phyloP scores from a whole-genome alignment of 257 asterid genomes.

The Solanum virginianum region DNA sequence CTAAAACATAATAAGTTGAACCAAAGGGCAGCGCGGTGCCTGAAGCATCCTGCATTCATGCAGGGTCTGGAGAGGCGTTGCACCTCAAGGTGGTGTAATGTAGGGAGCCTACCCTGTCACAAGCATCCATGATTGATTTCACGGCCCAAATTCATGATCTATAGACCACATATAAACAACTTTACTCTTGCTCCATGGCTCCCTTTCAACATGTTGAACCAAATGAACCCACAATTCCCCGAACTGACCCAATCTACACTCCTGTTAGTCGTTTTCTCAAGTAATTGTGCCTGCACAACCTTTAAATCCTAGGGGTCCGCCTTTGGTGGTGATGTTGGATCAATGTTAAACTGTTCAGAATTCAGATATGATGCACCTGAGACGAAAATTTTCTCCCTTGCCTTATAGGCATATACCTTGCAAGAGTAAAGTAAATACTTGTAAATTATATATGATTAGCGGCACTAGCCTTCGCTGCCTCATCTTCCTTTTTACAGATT shows the following conservation, averaged over 20 bases:
- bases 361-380: background rate
- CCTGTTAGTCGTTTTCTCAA: background rate
- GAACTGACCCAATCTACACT: background rate
- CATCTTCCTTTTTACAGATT: conserved; percentile 39
- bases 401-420: background rate
- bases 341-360: background rate
- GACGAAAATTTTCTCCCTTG: background rate
- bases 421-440: background rate
- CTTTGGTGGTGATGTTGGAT: background rate
- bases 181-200: background rate
- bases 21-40: background rate
- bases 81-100: background rate
- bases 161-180: background rate
- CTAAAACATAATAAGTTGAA: background rate
- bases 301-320: background rate
- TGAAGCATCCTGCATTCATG: background rate
- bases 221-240: background rate
- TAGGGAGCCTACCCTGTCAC: background rate
- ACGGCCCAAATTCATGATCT: background rate
- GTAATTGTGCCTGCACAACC: background rate
- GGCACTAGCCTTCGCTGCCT: conserved; percentile 2
- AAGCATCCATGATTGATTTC: background rate
- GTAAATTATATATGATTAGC: background rate
- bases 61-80: background rate
- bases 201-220: background rate